A percentile compares a stretch with the other conserved stretches of the same genome.
phyloP scores from a whole-genome alignment of 2,329 filamentous ascomycete genomes.

The Colletotrichum sp. region DNA sequence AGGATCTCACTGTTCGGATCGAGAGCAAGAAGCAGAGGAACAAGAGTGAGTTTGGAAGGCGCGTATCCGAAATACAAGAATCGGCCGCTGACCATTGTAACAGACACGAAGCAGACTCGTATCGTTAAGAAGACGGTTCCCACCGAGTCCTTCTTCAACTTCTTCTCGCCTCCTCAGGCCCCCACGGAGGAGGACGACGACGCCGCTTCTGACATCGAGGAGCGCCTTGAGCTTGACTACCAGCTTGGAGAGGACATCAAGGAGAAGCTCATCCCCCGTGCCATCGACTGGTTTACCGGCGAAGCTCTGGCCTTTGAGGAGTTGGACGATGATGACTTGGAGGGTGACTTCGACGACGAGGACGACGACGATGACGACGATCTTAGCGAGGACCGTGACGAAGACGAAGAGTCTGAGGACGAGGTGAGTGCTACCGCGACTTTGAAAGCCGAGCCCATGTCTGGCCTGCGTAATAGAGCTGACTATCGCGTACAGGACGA shows the following conservation, averaged over 20 bases:
- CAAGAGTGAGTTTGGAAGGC: conserved; percentile 76
- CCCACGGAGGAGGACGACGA: conserved; percentile 77
- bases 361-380: conserved; percentile 94
- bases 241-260: conserved; percentile 99
- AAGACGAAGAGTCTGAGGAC: conserved; percentile 81
- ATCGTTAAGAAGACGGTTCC: conserved; percentile 99
- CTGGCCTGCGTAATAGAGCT: neutral
- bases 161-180: conserved; percentile 94
- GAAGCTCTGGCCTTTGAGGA: conserved; percentile 98
- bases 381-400: conserved; percentile 82
- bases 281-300: conserved; percentile 99
- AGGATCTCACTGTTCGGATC: conserved; percentile 91
- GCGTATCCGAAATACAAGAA: neutral
- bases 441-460: neutral
- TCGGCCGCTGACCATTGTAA: neutral
- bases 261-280: conserved; percentile 98
- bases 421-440: conserved; percentile 58
- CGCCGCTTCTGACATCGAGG: conserved; percentile 89
- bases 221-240: conserved; percentile 97
- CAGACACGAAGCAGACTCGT: conserved; percentile 98
- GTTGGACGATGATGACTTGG: conserved; percentile 80
- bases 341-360: conserved; percentile 84
- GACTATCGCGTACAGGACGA: conserved; percentile 67
- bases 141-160: conserved; percentile 98
- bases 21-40: conserved; percentile 99